Percentiles rank a stretch among this genome's conserved stretches.
Conservation (phyloP, 2,329 filamentous ascomycete species). For the Neurospora sp. region DNA sequence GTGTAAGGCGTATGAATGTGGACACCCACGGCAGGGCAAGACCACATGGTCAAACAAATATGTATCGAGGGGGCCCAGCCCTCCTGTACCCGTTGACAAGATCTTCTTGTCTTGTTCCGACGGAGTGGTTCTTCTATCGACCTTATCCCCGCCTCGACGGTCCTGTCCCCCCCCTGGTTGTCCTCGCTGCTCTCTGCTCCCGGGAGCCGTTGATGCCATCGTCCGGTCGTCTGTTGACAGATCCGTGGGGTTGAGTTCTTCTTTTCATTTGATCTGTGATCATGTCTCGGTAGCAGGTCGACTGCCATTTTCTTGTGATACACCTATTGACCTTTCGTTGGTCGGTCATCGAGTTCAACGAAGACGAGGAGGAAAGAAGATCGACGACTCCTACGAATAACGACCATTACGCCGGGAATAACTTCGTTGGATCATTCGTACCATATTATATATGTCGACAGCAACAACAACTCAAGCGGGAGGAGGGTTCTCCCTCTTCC, state of each 20-base stretch:
- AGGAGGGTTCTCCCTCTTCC: conserved; percentile 48
- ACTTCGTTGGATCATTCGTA: background rate
- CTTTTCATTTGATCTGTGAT: conserved; percentile 3
- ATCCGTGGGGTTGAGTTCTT: background rate
- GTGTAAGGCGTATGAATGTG: background rate
- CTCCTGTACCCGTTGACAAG: background rate
- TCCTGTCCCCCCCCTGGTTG: background rate
- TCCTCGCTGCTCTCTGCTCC: conserved; percentile 1
- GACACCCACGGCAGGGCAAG: background rate
- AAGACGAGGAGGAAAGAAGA: background rate
- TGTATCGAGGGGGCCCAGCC: background rate
- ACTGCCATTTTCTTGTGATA: conserved; percentile 7
- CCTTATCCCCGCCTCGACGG: conserved; percentile 4
- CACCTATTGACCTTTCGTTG: background rate
- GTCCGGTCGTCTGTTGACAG: background rate
- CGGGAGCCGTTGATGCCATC: conserved; percentile 3
- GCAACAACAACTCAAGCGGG: conserved; percentile 28
- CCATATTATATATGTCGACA: conserved; percentile 25
- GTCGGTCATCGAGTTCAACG: background rate
- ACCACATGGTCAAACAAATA: background rate
- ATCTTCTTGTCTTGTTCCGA: background rate
- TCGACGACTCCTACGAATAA: background rate
- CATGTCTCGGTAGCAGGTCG: conserved; percentile 16
- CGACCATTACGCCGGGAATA: background rate
- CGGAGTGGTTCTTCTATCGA: conserved; percentile 11